Evolutionary conservation across 192 early-diverging fungal genomes (phyloP).

Genomic region (Umbelopsis vinacea): DNA sequence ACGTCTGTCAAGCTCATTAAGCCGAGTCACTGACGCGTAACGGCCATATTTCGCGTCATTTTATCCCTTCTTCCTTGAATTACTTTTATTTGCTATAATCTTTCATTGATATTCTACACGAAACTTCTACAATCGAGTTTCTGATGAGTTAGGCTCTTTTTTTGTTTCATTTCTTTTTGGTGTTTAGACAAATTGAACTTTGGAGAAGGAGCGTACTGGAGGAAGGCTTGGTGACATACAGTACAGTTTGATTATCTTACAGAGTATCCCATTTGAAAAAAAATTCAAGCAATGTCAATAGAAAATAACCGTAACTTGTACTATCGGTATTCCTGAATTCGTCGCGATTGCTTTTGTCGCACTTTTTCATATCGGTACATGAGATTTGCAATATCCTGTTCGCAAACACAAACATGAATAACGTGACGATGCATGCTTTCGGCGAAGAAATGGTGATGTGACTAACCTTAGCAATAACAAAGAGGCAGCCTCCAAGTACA

Average conservation of each 20-base stretch:
- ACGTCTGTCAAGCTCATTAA: neutral
- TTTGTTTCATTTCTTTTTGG: no score
- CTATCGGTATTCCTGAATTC: constrained; percentile 38
- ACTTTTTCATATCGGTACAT: constrained; percentile 60
- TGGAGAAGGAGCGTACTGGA: neutral
- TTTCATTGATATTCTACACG: neutral
- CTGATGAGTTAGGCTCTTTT: no score
- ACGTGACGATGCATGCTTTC: constrained; percentile 45
- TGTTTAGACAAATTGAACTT: neutral
- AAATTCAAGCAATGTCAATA: neutral
- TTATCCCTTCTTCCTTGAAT: neutral
- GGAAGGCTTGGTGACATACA: neutral
- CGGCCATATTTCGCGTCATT: neutral
- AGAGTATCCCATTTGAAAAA: neutral
- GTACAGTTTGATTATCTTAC: neutral
- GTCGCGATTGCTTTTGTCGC: constrained; percentile 40
- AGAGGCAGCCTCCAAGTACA: constrained; percentile 38
- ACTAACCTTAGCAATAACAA: constrained; percentile 37
- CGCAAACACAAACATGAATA: constrained; percentile 59
- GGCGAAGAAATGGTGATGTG: neutral
- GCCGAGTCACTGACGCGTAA: neutral
- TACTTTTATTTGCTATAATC: neutral
- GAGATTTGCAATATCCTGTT: constrained; percentile 63
- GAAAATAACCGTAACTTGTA: neutral
- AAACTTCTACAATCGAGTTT: neutral